phyloP scores from a whole-genome alignment of 208 protist genomes.

The Zelonia costaricensis region DNA sequence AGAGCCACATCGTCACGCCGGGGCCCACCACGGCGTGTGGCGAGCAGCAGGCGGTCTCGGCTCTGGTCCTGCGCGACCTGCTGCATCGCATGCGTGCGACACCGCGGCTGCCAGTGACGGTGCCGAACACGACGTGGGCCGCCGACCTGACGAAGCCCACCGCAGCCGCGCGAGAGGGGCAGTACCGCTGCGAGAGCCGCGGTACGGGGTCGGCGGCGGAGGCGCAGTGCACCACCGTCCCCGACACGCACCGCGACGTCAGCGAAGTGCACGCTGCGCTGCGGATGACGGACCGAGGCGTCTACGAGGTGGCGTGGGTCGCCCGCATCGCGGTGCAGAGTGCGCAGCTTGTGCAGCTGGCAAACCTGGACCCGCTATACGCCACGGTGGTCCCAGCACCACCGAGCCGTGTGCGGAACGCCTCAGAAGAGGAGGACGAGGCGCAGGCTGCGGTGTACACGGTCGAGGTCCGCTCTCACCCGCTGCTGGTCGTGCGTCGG shows the following conservation, averaged over 20 bases:
- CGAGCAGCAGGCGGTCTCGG: conserved; percentile 41
- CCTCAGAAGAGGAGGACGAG: not conserved
- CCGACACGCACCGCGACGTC: conserved; percentile 15
- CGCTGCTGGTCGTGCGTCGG: conserved; percentile 67
- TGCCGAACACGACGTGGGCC: conserved; percentile 44
- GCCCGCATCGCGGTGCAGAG: conserved; percentile 41
- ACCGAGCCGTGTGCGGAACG: too few relatives aligned
- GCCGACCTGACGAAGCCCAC: conserved; percentile 6
- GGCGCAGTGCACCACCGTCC: not conserved
- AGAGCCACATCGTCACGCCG: conserved; percentile 45
- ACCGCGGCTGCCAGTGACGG: conserved; percentile 34
- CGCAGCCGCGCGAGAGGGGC: conserved; percentile 39
- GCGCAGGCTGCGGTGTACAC: not conserved
- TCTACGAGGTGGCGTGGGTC: conserved; percentile 64
- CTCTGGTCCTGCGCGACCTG: conserved; percentile 42
- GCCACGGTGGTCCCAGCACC: conserved; percentile 25
- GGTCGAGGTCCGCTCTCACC: conserved; percentile 56
- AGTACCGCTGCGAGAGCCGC: conserved; percentile 31
- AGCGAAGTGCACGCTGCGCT: conserved; percentile 44
- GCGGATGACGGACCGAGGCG: conserved; percentile 41
- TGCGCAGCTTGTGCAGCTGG: conserved; percentile 17
- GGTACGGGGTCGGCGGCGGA: not conserved
- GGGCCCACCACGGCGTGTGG: conserved; percentile 56
- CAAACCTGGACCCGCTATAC: conserved; percentile 54
- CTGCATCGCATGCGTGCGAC: conserved; percentile 49